Percentiles rank a stretch among this genome's conserved stretches.
Conservation (phyloP, 345 rosid species). For the Salix purpurea region DNA sequence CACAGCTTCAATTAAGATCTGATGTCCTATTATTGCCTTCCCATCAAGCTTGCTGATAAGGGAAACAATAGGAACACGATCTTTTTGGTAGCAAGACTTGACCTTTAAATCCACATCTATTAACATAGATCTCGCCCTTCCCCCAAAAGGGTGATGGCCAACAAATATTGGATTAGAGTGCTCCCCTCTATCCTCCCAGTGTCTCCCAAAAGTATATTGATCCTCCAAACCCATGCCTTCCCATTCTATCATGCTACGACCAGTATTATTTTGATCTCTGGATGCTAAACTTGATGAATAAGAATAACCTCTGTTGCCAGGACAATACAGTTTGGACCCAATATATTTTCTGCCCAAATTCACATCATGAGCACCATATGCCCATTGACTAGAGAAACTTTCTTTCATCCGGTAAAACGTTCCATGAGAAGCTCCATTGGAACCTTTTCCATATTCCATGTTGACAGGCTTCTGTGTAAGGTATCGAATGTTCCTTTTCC, state of each 20-base stretch:
- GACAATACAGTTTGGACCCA: conserved; percentile 33
- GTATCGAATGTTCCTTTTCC: conserved; percentile 78
- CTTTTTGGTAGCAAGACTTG: conserved; percentile 70
- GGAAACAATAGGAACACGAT: conserved; percentile 78
- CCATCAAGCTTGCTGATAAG: conserved; percentile 74
- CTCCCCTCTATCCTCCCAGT: conserved; percentile 38
- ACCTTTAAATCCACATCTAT: conserved; percentile 88
- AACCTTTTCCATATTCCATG: conserved; percentile 25
- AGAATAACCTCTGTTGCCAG: conserved; percentile 33
- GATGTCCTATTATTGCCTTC: conserved; percentile 91
- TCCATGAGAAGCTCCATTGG: conserved; percentile 35
- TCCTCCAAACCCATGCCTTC: conserved; percentile 54
- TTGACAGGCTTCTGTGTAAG: conserved; percentile 51
- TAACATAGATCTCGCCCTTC: conserved; percentile 45
- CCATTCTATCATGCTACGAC: conserved; percentile 45
- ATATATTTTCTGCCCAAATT: conserved; percentile 44
- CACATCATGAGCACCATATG: conserved; percentile 38
- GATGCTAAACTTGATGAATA: conserved; percentile 37
- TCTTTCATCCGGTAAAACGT: conserved; percentile 40
- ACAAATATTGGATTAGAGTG: conserved; percentile 36
- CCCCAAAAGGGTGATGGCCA: conserved; percentile 38
- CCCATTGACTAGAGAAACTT: conserved; percentile 38
- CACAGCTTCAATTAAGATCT: conserved; percentile 64
- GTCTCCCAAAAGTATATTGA: conserved; percentile 32
- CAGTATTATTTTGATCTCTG: conserved; percentile 34